Evolutionary conservation across 2,329 filamentous ascomycete species (phyloP).

Genomic region (Colletotrichum falcatum): DNA sequence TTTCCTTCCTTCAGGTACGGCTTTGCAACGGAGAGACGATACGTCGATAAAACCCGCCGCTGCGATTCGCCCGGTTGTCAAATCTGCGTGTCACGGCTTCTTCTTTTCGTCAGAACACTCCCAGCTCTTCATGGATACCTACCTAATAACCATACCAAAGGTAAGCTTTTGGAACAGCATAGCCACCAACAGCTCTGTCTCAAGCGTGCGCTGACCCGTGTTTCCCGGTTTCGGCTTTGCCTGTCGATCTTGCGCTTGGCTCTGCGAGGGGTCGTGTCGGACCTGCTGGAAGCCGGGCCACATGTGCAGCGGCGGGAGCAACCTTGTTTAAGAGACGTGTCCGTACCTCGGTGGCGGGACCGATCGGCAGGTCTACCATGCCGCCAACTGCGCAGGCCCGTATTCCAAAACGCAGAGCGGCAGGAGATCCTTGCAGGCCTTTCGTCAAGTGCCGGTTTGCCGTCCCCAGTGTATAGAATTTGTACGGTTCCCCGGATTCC

Average conservation of each 20-base stretch:
- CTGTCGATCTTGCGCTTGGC: constrained; percentile 18
- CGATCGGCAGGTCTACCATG: background rate
- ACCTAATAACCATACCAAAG: background rate
- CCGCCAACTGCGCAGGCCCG: background rate
- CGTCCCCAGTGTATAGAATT: background rate
- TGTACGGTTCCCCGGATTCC: background rate
- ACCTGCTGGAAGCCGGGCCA: constrained; percentile 1
- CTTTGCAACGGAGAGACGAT: background rate
- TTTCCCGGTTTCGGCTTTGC: constrained; percentile 7
- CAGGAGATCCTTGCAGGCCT: too few species aligned
- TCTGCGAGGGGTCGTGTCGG: background rate
- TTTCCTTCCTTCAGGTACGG: background rate
- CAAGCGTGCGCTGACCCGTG: background rate
- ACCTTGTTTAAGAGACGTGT: too few species aligned
- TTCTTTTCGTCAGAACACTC: background rate
- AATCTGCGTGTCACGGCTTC: too few species aligned
- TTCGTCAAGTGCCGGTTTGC: too few species aligned
- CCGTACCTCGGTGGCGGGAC: background rate
- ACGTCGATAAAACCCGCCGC: background rate
- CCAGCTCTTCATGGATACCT: too few species aligned
- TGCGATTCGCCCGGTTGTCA: background rate
- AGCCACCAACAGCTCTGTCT: constrained; percentile 1
- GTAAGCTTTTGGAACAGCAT: background rate
- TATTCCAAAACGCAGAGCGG: background rate
- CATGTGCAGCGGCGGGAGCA: too few species aligned